phyloP scores from a whole-genome alignment of 352 stramenopile species.

The Globisporangium lucens region DNA sequence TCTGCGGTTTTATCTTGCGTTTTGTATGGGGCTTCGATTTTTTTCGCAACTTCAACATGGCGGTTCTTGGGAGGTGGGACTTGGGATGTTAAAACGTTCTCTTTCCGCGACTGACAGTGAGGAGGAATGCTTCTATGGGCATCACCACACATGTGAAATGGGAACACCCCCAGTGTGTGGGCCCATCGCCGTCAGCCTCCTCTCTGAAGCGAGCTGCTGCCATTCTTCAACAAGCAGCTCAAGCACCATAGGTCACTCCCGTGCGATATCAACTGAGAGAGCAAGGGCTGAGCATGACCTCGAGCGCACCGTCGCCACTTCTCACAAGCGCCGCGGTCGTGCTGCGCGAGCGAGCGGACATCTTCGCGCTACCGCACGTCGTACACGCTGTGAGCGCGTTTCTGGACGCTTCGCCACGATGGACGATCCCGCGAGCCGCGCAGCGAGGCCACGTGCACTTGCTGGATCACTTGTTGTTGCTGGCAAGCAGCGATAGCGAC shows the following conservation, averaged over 20 bases:
- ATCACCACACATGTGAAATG: too few species aligned
- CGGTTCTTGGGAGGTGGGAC: neutral
- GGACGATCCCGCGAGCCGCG: conserved; percentile 7
- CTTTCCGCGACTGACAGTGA: too few species aligned
- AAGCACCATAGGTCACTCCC: neutral
- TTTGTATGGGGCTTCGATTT: neutral
- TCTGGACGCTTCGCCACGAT: conserved; percentile 4
- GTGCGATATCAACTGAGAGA: too few species aligned
- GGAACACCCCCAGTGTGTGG: too few species aligned
- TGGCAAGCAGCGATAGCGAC: neutral
- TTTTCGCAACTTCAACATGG: conserved; percentile 1
- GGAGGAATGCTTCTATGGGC: too few species aligned
- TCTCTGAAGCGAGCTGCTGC: neutral
- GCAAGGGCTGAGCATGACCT: too few species aligned
- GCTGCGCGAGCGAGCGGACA: neutral
- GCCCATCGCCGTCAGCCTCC: too few species aligned
- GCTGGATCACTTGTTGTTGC: neutral
- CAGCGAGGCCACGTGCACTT: conserved; percentile 4
- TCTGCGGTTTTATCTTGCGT: neutral
- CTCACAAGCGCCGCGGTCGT: neutral
- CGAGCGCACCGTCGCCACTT: too few species aligned
- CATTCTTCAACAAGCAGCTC: neutral
- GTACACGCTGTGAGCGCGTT: neutral
- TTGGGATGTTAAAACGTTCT: too few species aligned
- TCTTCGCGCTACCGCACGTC: neutral